Conservation (phyloP, 768 basidiomycete genomes). For the Auriscalpium orientale region DNA sequence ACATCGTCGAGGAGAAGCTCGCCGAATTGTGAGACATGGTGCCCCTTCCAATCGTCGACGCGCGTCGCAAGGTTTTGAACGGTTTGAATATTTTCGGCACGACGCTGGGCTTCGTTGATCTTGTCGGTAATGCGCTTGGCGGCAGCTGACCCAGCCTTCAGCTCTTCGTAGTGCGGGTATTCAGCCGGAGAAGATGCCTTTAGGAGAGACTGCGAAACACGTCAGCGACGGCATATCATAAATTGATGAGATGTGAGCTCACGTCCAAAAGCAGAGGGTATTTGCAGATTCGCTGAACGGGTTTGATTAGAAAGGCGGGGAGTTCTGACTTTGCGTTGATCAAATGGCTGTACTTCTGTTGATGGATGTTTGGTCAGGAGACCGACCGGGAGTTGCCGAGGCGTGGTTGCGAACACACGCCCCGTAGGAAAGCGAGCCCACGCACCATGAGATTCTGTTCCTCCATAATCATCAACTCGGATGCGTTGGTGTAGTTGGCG, state of each 20-base stretch:
- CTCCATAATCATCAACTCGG: constrained; percentile 77
- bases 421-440: constrained; percentile 17
- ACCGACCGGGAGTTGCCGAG: neutral
- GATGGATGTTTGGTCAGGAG: constrained; percentile 16
- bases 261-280: constrained; percentile 93
- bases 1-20: constrained; percentile 90
- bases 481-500: constrained; percentile 85
- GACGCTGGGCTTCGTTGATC: constrained; percentile 92
- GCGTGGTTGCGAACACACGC: neutral
- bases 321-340: constrained; percentile 90
- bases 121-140: constrained; percentile 91
- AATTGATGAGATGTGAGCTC: constrained; percentile 25
- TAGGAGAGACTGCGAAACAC: constrained; percentile 50
- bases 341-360: constrained; percentile 69
- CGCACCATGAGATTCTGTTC: constrained; percentile 82
- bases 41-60: constrained; percentile 99
- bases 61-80: constrained; percentile 79
- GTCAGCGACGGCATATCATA: constrained; percentile 6
- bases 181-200: constrained; percentile 58
- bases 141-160: constrained; percentile 76
- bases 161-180: constrained; percentile 70
- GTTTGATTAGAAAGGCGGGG: constrained; percentile 96
- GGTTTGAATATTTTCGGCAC: constrained; percentile 85
- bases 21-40: constrained; percentile 91
- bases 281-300: constrained; percentile 97